Evolutionary conservation across 2,329 filamentous ascomycete genomes (phyloP).

Genomic region (Incumbomyces delicatus): DNA sequence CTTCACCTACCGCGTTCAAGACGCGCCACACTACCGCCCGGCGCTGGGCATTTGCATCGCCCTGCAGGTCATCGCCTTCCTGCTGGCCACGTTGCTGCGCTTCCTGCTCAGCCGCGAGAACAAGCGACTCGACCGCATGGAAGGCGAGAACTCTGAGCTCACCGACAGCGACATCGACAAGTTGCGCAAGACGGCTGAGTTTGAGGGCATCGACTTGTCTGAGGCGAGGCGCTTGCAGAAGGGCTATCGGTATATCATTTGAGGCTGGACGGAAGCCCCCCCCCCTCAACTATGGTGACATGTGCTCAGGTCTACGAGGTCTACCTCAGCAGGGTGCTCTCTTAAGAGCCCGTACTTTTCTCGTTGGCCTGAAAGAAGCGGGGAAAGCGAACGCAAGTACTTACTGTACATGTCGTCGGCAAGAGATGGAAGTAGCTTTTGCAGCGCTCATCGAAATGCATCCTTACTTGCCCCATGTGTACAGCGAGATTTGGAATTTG

Average conservation of each 20-base stretch:
- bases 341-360: too few species aligned
- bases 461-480: too few species aligned
- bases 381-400: too few species aligned
- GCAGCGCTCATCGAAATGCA: too few species aligned
- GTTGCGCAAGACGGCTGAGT: conserved; percentile 40
- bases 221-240: conserved; percentile 42
- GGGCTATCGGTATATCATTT: conserved; percentile 44
- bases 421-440: too few species aligned
- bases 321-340: too few species aligned
- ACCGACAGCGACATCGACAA: conserved; percentile 37
- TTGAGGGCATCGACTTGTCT: conserved; percentile 41
- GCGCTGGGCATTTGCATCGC: conserved; percentile 36
- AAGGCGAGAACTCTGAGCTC: conserved; percentile 36
- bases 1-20: conserved; percentile 36
- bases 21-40: conserved; percentile 31
- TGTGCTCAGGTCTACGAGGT: too few species aligned
- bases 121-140: conserved; percentile 39
- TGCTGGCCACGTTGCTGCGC: conserved; percentile 28
- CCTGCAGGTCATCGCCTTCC: conserved; percentile 27
- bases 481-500: too few species aligned
- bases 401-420: too few species aligned
- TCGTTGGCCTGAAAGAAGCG: too few species aligned
- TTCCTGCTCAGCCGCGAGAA: conserved; percentile 38
- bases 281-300: too few species aligned
- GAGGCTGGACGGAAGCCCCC: conserved; percentile 10